Base-by-base conservation (phyloP, 306 rosid genomes). In the Hippophae tibetana region DNA sequence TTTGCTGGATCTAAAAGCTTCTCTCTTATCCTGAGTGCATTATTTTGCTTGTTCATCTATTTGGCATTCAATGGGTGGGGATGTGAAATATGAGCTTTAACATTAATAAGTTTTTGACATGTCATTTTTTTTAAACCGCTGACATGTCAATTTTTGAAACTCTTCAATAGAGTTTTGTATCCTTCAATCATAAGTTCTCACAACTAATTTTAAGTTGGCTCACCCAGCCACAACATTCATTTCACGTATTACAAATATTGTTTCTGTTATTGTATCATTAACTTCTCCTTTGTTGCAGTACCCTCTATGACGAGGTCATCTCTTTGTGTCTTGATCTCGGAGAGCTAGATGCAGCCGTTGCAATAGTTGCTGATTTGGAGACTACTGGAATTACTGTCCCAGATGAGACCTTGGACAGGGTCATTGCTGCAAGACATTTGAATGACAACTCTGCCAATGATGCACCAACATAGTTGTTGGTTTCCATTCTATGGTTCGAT, bases 271-370 rank as follows among this genome's bases (percentile, higher is more conserved):
- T 25, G 54, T 14, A 50, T 66, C 12, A 64, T 61, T 9, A 10
- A 48, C 61, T 64, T 38, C 57, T 59, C 13, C 8, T 59, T 55
- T 57, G 27, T 72, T 69, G 75, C 95, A 92, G 99, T 58, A 74
- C 86, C 1, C 83, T 87, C 40, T 92, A 92, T 52, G 99, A 85
- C 25, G 95, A 92, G 80, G 65, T 88, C 73, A 80, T 87, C 55
- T 76, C 78, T 43, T 63, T 85, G 23, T 88, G 96, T 68, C 79
- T 87, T 43, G 95, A 92, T 69, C 81, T 83, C 40, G 96, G 90
- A 68, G 99, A 92, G 65, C 79, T 80, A 26, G 99, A 92, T 82
- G 96, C 96, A 2, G 99, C 99, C 68, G 82, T 88, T 66, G 99
- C 96, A 54, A 78, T 92, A 60, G 96, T 85, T 57, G 96, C 96